A percentile compares a stretch with the other conserved stretches of the same genome.
These are phyloP conservation scores for Lachancea dasiensis DNA, from an alignment of 805 yeast genomes.

Conservation along the genomic window DNA sequence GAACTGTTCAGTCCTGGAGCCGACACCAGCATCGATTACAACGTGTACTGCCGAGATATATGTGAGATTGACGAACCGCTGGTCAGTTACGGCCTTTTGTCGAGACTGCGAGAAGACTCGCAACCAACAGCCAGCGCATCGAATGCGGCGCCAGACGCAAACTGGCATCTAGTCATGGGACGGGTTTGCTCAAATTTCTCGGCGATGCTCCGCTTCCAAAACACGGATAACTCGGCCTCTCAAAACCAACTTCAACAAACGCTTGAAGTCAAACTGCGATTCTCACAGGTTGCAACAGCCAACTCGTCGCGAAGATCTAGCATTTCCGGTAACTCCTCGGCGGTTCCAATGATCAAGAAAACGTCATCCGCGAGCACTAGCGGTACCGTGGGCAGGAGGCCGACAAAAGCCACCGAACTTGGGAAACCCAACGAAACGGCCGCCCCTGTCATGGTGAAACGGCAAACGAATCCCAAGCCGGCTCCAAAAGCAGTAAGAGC, in stretches of 20 bases:
- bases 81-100: conserved; percentile 32
- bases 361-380: conserved; percentile 1
- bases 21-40: conserved; percentile 27
- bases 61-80: conserved; percentile 33
- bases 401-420: conserved; percentile 2
- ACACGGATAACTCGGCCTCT: conserved; percentile 2
- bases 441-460: conserved; percentile 11
- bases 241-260: conserved; percentile 18
- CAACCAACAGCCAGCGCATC: neutral
- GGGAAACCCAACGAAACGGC: conserved; percentile 8
- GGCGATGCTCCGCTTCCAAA: conserved; percentile 25
- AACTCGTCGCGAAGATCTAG: conserved; percentile 12
- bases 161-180: conserved; percentile 26
- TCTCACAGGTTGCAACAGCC: conserved; percentile 24
- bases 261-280: conserved; percentile 30
- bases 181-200: conserved; percentile 34
- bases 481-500: conserved; percentile 45
- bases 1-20: conserved; percentile 20
- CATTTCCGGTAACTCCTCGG: conserved; percentile 4
- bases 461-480: conserved; percentile 38
- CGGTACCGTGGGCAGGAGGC: conserved; percentile 2
- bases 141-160: conserved; percentile 15
- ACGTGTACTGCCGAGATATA: conserved; percentile 31
- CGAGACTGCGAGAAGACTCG: conserved; percentile 23
- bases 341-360: neutral